These are phyloP conservation scores for Blastomyces emzantsi DNA, from an alignment of 2,329 filamentous ascomycete species.

Conservation along the genomic window DNA sequence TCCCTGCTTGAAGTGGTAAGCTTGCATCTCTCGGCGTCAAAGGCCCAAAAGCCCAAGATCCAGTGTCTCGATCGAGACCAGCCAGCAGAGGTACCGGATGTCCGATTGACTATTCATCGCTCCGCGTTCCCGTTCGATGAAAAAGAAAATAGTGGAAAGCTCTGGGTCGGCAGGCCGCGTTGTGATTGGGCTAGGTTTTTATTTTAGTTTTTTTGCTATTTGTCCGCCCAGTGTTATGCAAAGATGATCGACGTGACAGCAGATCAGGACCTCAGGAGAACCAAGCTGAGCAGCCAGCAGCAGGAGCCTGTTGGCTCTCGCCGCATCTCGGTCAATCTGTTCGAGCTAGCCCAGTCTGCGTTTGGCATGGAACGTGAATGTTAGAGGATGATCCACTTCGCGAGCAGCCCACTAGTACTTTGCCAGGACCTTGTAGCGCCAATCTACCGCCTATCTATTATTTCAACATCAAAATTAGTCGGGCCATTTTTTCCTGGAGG, in stretches of 20 bases:
- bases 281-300: slow-evolving; percentile 5
- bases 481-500: not conserved
- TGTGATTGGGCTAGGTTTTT: slow-evolving; percentile 7
- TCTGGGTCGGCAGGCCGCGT: not conserved
- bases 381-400: slow-evolving; percentile 9
- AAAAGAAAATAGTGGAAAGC: slow-evolving; percentile 1
- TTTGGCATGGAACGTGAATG: slow-evolving; percentile 1
- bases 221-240: slow-evolving; percentile 7
- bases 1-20: not conserved
- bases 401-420: slow-evolving; percentile 3
- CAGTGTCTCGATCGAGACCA: not conserved
- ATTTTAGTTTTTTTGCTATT: not conserved
- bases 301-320: not conserved
- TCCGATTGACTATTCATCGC: slow-evolving; percentile 6
- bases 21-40: not conserved
- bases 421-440: not conserved
- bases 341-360: not conserved
- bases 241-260: slow-evolving; percentile 10
- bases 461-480: slow-evolving; percentile 6
- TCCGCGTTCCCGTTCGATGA: slow-evolving; percentile 2
- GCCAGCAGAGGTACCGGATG: slow-evolving; percentile 1
- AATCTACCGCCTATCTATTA: slow-evolving; percentile 4
- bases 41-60: not conserved
- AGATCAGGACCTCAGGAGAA: slow-evolving; percentile 9
- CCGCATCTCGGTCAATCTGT: not conserved